These are phyloP conservation scores for Globisporangium paddicum DNA, from an alignment of 352 stramenopile genomes.

Conservation along the genomic window DNA sequence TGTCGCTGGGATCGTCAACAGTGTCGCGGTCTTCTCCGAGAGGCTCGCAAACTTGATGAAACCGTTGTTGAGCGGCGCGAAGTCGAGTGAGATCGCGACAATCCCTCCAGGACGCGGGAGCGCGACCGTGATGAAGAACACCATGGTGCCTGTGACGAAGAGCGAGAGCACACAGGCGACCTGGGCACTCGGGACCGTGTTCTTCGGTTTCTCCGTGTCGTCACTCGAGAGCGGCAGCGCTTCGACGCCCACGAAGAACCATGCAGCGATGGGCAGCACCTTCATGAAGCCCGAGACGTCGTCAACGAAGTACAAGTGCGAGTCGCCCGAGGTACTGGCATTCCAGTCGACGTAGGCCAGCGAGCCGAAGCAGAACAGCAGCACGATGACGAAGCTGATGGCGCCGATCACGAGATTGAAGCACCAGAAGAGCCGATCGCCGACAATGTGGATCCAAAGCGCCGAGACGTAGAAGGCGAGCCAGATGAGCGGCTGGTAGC, in stretches of 20 bases:
- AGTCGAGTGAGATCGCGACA: slow-evolving; percentile 16
- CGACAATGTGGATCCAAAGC: slow-evolving; percentile 13
- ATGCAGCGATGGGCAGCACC: slow-evolving; percentile 16
- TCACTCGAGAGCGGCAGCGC: slow-evolving; percentile 24
- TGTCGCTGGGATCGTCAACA: slow-evolving; percentile 41
- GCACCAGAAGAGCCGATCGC: slow-evolving; percentile 21
- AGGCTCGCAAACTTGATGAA: slow-evolving; percentile 16
- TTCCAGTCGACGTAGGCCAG: slow-evolving; percentile 12
- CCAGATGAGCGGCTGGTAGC: slow-evolving; percentile 6
- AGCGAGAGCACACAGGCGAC: slow-evolving; percentile 35
- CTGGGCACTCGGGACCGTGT: slow-evolving; percentile 34
- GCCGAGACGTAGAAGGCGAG: slow-evolving; percentile 15
- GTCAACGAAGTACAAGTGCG: background rate
- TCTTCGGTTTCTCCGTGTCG: slow-evolving; percentile 32
- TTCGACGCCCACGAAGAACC: slow-evolving; percentile 33
- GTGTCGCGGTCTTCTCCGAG: slow-evolving; percentile 12
- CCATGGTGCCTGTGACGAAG: slow-evolving; percentile 27
- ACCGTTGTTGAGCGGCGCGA: slow-evolving; percentile 32
- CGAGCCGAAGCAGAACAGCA: slow-evolving; percentile 17
- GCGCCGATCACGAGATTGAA: slow-evolving; percentile 13
- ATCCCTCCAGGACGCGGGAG: slow-evolving; percentile 16
- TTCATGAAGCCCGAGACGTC: slow-evolving; percentile 13
- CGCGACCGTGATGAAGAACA: slow-evolving; percentile 31
- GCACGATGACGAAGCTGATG: slow-evolving; percentile 10
- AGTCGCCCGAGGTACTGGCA: background rate